Evolutionary conservation across 2,329 filamentous ascomycete genomes (phyloP).

Genomic region (Aspergillus neotritici): DNA sequence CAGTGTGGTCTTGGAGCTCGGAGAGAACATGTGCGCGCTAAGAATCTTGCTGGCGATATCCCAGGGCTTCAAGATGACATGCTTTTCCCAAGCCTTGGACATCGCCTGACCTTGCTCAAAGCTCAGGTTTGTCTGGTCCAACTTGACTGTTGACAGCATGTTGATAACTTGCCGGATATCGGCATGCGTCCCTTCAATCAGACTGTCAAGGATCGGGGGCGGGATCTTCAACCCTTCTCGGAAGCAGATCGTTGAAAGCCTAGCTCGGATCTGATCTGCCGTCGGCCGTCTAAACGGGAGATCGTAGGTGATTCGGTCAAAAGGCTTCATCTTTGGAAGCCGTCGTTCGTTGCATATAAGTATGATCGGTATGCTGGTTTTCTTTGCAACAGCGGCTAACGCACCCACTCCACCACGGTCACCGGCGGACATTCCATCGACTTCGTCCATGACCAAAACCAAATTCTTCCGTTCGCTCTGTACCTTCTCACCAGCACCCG

Average conservation of each 20-base stretch:
- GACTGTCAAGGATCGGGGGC: conserved; percentile 74
- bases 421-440: conserved; percentile 97
- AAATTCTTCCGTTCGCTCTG: conserved; percentile 83
- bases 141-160: conserved; percentile 91
- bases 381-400: conserved; percentile 88
- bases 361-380: conserved; percentile 90
- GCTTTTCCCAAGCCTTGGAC: conserved; percentile 98
- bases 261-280: conserved; percentile 80
- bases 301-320: conserved; percentile 79
- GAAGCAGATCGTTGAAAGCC: conserved; percentile 92
- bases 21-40: conserved; percentile 76
- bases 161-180: conserved; percentile 98
- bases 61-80: conserved; percentile 94
- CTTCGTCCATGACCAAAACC: conserved; percentile 96
- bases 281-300: conserved; percentile 84
- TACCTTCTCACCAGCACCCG: conserved; percentile 73
- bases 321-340: conserved; percentile 96
- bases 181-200: conserved; percentile 91
- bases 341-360: conserved; percentile 95
- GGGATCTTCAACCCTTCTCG: conserved; percentile 85
- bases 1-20: conserved; percentile 74
- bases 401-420: conserved; percentile 94
- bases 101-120: conserved; percentile 85
- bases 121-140: conserved; percentile 73
- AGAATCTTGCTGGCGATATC: conserved; percentile 95